Evolutionary conservation across 176 grass and related monocot species (phyloP), one percentile per base, ranked within the genome.

Genomic region (Eremochloa ophiuroides): DNA sequence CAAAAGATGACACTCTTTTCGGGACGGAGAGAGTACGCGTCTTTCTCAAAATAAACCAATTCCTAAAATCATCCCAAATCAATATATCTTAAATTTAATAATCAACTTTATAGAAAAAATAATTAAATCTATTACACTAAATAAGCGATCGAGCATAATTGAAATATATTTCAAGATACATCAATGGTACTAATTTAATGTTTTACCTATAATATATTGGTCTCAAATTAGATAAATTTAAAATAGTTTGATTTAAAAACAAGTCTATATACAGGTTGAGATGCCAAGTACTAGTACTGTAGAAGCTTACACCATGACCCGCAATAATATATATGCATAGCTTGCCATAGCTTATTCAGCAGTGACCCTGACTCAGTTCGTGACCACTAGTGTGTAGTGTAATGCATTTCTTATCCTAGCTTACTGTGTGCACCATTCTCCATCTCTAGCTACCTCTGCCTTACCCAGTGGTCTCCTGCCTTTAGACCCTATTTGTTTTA

Each of bases 311-410:
- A 68, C 34, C 53, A 3, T n/a, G 23, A 58, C 2, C 15, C 23
- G 3, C 39, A 78, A 65, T 43, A 29, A 44, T 46, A 29, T 29
- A 27, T 25, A n/a, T n/a, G 3, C 27, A 31, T 10, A 48, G 17
- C 68, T 77, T 7, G 23, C 27, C 16, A 40, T 63, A 79, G 68
- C 42, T 73, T 55, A 18, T 30, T 63, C 29, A 20, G 59, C 4
- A 60, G 11, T 73, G 58, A 66, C 44, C 37, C 67, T 66, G 62
- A 51, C 69, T 80, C 62, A n/a, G n/a, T n/a, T n/a, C n/a, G 46
- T 78, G 85, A 37, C 40, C 70, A 27, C 43, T 40, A 35, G 62
- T 43, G 4, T 33, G n/a, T n/a, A n/a, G n/a, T n/a, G n/a, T n/a
- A n/a, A 7, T 34, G 28, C 46, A 60, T 41, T 68, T 68, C 65